Base-by-base conservation (phyloP, 306 rosid genomes). In the Fagus crenata region DNA sequence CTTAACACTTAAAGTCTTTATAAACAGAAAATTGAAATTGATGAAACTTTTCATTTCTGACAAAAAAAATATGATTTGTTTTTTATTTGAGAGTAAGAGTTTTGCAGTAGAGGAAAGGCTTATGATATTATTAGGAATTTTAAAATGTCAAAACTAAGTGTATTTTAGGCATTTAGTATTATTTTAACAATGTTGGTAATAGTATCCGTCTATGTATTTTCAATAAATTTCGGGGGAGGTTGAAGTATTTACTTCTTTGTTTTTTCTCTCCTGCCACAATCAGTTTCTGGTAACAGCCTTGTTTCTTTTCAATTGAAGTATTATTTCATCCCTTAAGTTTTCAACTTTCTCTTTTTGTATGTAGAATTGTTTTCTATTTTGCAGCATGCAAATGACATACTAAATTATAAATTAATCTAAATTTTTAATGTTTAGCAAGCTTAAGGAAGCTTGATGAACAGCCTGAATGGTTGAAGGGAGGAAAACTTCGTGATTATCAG, bases 401-500 rank as follows among this genome's bases (percentile, higher is more conserved):
- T 22, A 75, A 49, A 82, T 61, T 85, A n/a, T 63, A 49, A 60
- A 73, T 78, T 77, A 75, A 72, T 69, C 40, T 78, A 80, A 81
- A 70, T 75, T 54, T 76, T 9, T 84, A 79, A 81, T 82, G 65
- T 86, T 84, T 86, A 96, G 99, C 81, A 87, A 96, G 98, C 88
- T 83, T 96, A 87, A 86, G 99, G 87, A 96, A 91, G 92, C 98
- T 96, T 4, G 94, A 91, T 77, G 98, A 96, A 81, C 99, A 96
- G 75, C 99, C 99, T 60, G 96, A 91, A 75, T 96, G 99, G 99
- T 86, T 96, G 89, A 91, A 72, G 78, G 99, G 99, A 42, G 99
- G 99, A 72, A 96, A 88, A 90, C 98, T 96, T 60, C 97, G 99
- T 75, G 99, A 96, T 86, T 96, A 96, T 91, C 99, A 96, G 79